phyloP scores from a whole-genome alignment of 2,329 filamentous ascomycete species.

The Microdochium nivale region DNA sequence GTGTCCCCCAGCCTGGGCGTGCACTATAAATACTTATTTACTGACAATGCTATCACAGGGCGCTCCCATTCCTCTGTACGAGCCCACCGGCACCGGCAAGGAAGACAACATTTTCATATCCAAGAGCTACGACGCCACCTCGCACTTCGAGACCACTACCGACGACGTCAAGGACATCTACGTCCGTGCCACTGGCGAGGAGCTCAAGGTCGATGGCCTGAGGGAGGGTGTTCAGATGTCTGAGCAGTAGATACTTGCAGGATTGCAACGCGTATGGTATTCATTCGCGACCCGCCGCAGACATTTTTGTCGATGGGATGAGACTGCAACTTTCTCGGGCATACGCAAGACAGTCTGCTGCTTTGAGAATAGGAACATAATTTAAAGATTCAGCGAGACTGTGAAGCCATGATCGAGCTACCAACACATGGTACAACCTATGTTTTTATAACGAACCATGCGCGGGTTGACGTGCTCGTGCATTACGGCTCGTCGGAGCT shows the following conservation, averaged over 20 bases:
- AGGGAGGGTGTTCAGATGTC: conserved; percentile 70
- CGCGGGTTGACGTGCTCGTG: no score
- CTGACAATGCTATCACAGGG: conserved; percentile 32
- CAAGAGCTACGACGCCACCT: conserved; percentile 96
- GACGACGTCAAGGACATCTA: conserved; percentile 97
- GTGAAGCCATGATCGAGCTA: no score
- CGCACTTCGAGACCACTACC: conserved; percentile 87
- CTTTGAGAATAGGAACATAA: no score
- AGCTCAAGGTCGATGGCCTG: conserved; percentile 80
- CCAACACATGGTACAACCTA: no score
- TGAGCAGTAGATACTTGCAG: conserved; percentile 42
- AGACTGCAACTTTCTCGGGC: no score
- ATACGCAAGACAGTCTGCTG: no score
- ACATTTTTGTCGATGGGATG: no score
- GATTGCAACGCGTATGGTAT: no score
- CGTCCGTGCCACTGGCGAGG: conserved; percentile 70
- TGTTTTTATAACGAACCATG: no score
- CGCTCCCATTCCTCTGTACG: conserved; percentile 85
- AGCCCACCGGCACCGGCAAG: conserved; percentile 73
- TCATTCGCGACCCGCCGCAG: no score
- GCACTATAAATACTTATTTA: conserved; percentile 1
- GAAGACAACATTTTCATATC: conserved; percentile 94
- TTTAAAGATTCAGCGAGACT: no score
- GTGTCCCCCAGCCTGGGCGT: conserved; percentile 11
- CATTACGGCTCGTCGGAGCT: no score